A percentile compares a stretch with the other conserved stretches of the same genome.
Evolutionary conservation across 768 basidiomycete genomes (phyloP).

Genomic region (Neoboletus magnificus): DNA sequence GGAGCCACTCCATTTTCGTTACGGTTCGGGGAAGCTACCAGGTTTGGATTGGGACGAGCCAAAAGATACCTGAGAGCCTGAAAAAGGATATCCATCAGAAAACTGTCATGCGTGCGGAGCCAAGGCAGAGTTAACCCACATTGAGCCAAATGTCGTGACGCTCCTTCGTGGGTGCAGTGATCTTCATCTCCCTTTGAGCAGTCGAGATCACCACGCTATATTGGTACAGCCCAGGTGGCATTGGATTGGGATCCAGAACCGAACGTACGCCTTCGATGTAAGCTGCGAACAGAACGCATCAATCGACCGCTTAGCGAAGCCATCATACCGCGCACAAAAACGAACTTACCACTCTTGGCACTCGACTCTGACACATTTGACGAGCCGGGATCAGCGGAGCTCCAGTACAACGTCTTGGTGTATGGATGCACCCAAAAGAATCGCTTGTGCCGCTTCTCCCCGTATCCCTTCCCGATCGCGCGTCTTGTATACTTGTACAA

Average conservation of each 20-base stretch:
- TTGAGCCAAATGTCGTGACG: constrained; percentile 96
- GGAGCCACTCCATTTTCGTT: constrained; percentile 35
- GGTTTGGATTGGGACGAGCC: constrained; percentile 55
- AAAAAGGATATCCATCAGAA: constrained; percentile 1
- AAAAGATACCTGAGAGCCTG: constrained; percentile 92
- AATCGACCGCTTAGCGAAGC: constrained; percentile 8
- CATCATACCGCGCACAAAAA: constrained; percentile 1
- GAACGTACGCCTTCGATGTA: constrained; percentile 91
- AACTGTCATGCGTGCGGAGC: constrained; percentile 2
- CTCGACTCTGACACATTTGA: constrained; percentile 85
- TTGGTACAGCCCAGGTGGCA: constrained; percentile 89
- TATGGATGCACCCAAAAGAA: constrained; percentile 99
- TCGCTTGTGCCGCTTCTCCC: constrained; percentile 84
- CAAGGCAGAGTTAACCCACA: constrained; percentile 43
- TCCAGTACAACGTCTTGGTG: constrained; percentile 97
- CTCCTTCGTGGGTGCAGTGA: constrained; percentile 94
- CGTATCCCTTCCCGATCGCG: constrained; percentile 85
- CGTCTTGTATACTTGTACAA: constrained; percentile 95
- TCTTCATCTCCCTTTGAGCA: constrained; percentile 94
- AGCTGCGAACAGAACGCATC: constrained; percentile 43
- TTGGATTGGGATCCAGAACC: constrained; percentile 93
- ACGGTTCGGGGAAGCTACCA: constrained; percentile 25
- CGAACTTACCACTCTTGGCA: constrained; percentile 89
- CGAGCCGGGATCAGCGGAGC: constrained; percentile 89
- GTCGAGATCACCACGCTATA: constrained; percentile 93